Evolutionary conservation across 352 stramenopile genomes (phyloP).

Genomic region (Phytopythium boreale): DNA sequence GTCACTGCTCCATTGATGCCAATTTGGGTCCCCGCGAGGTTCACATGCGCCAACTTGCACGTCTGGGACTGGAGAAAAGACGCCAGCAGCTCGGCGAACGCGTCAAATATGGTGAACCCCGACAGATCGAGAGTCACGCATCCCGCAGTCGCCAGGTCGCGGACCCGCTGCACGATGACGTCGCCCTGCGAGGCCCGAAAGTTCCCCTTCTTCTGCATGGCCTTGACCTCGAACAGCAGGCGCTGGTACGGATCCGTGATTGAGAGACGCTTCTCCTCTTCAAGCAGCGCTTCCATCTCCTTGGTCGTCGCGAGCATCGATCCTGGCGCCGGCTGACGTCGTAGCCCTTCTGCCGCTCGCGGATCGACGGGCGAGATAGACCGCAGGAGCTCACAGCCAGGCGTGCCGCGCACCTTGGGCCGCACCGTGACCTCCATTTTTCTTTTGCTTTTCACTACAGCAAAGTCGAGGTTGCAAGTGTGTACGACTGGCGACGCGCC

Average conservation of each 20-base stretch:
- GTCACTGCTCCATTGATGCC: slow-evolving; percentile 36
- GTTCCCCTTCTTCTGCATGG: slow-evolving; percentile 55
- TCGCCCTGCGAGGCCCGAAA: slow-evolving; percentile 65
- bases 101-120: slow-evolving; percentile 51
- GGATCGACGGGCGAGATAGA: slow-evolving; percentile 52
- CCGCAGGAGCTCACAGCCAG: slow-evolving; percentile 43
- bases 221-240: slow-evolving; percentile 65
- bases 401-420: slow-evolving; percentile 35
- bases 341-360: slow-evolving; percentile 49
- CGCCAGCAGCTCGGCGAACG: slow-evolving; percentile 52
- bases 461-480: no score
- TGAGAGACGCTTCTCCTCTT: slow-evolving; percentile 54
- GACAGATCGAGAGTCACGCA: slow-evolving; percentile 48
- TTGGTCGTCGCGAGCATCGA: slow-evolving; percentile 8
- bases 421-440: slow-evolving; percentile 25
- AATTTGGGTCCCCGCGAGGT: slow-evolving; percentile 50
- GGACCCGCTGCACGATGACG: slow-evolving; percentile 47
- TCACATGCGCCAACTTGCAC: slow-evolving; percentile 43
- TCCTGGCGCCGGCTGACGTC: slow-evolving; percentile 18
- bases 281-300: slow-evolving; percentile 48
- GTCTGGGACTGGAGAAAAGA: slow-evolving; percentile 50
- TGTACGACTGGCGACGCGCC: no score
- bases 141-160: slow-evolving; percentile 29
- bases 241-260: slow-evolving; percentile 65
- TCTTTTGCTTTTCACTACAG: no score